Evolutionary conservation across 2,329 filamentous ascomycete species (phyloP), one percentile per base, ranked within the genome.

Genomic region (Fusarium pseudoanthophilum): DNA sequence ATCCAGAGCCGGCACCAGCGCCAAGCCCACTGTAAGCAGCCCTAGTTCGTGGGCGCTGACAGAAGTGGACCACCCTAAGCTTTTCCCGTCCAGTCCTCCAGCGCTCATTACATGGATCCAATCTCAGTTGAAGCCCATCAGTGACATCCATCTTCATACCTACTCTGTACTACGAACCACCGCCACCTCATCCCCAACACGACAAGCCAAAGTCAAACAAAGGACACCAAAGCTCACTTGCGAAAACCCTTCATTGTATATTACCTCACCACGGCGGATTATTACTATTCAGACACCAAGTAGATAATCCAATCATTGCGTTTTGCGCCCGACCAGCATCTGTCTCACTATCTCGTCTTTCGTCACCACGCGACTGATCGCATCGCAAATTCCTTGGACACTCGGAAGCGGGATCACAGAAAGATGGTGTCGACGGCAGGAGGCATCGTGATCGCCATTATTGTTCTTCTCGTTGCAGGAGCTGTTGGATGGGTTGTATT

Each of bases 371-470:
- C 71, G 64, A 74, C 39, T 55, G 46, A 48, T 57, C 52, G 58
- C 48, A 69, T 63, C 64, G 65, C 40, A 69, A 63, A 55, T 26
- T 39, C 28, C 39, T 36, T 59, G 52, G 26, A 64, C 26, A 40
- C 45, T 40, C 32, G 21, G 40, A 39, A 52, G 18, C 46, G 59
- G 60, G 43, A 72, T 64, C 56, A 53, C 28, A 64, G 36, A 84
- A 74, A 74, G 69, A 91, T 91, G 87, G 85, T 87, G 79, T 87
- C 87, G 73, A 84, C 88, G 57, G 85, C 88, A 74, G 91, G 91
- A 79, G 88, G 92, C 72, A 90, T 95, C 84, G 88, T 95, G 81
- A 90, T 97, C 79, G 87, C 94, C 78, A 81, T 95, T 78, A 77
- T 94, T 75, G 83, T 94, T 75, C 80, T 93, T 77, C 79, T 90